Evolutionary conservation across 495 filamentous ascomycete genomes (phyloP), one percentile per base, ranked within the genome.

Genomic region (Hypoxylon perforatum): DNA sequence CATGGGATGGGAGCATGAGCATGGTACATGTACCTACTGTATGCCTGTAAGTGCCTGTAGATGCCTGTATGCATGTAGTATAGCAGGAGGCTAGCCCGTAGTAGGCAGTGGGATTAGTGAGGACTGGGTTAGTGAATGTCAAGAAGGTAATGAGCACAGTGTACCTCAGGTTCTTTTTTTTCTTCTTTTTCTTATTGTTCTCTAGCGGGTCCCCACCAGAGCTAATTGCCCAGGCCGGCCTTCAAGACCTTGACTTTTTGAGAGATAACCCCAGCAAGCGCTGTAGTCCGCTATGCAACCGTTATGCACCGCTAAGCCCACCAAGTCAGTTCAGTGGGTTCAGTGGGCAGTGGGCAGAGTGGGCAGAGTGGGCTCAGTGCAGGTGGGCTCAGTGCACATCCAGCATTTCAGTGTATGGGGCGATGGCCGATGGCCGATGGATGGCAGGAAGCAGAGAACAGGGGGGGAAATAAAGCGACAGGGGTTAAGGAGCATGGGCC

Each of bases 401-500:
- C 28, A n/a, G 28, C n/a, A n/a, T n/a, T 28, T 3, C 25, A 28
- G 25, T 38, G 1, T 38, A 67, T 61, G 63, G 63, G 63, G 63
- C 63, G 51, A 67, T 57, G 52, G 56, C 22, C 47, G 57, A 61
- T 55, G 36, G 30, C 47, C 56, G 56, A 61, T 61, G 33, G 42
- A 41, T 44, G n/a, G 41, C n/a, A 19, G 41, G 41, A 44, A 44
- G 41, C 30, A 33, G 8, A 28, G 25, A 9, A 33, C 30, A 33
- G 30, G 30, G 30, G 30, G 30, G 30, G 8, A 10, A 9, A 5
- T 33, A 33, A 10, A 10, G 7, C 7, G 8, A 10, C 30, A 33
- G 8, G 25, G 25, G 25, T 28, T 44, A 17, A 65, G 49, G 55
- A 59, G 55, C 57, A 66, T 66, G 45, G 63, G 45, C 57, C 41